Percentiles rank a stretch among this genome's conserved stretches.
Evolutionary conservation across 495 filamentous ascomycete species (phyloP).

Genomic region (Penicillium silybi): DNA sequence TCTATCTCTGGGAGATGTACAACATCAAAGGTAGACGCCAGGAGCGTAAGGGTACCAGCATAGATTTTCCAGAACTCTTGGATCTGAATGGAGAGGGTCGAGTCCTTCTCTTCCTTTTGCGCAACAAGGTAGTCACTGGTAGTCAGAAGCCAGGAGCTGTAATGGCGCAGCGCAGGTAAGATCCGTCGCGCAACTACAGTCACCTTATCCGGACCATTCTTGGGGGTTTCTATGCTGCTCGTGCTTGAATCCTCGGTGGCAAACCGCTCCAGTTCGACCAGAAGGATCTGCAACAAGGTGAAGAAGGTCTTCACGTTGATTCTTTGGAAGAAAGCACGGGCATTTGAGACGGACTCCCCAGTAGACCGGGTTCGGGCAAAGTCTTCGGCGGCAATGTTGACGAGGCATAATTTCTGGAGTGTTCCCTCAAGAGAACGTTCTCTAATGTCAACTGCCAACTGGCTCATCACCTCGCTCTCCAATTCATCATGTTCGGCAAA

Average conservation of each 20-base stretch:
- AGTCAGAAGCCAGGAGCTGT: constrained; percentile 66
- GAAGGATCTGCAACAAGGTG: constrained; percentile 68
- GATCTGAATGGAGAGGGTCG: constrained; percentile 54
- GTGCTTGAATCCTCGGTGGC: constrained; percentile 44
- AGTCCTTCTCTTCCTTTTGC: constrained; percentile 53
- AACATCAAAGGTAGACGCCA: constrained; percentile 58
- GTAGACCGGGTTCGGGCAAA: constrained; percentile 58
- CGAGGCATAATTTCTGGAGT: constrained; percentile 74
- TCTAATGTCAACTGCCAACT: constrained; percentile 69
- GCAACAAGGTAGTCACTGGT: constrained; percentile 48
- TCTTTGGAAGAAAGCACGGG: constrained; percentile 69
- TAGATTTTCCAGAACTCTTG: constrained; percentile 71
- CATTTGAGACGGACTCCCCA: constrained; percentile 42
- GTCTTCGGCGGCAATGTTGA: constrained; percentile 81
- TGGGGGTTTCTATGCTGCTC: constrained; percentile 25
- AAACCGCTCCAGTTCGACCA: constrained; percentile 60
- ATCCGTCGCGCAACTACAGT: constrained; percentile 61
- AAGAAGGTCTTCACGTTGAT: constrained; percentile 81
- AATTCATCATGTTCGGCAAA: constrained; percentile 76
- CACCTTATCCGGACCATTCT: constrained; percentile 50
- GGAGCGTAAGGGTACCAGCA: constrained; percentile 59
- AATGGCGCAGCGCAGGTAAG: constrained; percentile 66
- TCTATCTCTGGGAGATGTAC: constrained; percentile 52
- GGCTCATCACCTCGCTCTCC: constrained; percentile 79
- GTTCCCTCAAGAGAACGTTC: constrained; percentile 60